phyloP scores from a whole-genome alignment of 108 stramenopile genomes.

The Discostella stelligeroides region DNA sequence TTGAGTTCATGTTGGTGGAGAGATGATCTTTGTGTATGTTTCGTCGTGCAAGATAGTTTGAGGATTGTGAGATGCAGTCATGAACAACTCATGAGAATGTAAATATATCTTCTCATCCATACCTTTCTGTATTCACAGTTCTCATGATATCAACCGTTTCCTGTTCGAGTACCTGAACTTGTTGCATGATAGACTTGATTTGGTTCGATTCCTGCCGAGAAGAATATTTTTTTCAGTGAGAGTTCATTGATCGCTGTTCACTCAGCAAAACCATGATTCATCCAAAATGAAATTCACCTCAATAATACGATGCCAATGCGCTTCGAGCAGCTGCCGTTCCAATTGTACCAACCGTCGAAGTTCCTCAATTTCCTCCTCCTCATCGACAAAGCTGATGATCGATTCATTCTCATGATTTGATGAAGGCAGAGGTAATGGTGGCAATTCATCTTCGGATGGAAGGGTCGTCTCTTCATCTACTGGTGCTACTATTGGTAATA shows the following conservation, averaged over 20 bases:
- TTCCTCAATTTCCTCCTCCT: slow-evolving; percentile 25
- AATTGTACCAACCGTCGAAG: slow-evolving; percentile 16
- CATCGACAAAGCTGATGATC: neutral
- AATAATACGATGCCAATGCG: slow-evolving; percentile 17
- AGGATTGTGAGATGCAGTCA: too few species aligned
- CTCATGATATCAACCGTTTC: slow-evolving; percentile 24
- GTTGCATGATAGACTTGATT: slow-evolving; percentile 22
- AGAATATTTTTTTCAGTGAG: neutral
- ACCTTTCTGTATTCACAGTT: slow-evolving; percentile 20
- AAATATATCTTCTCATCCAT: neutral
- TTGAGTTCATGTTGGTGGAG: too few species aligned
- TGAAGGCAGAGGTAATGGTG: neutral
- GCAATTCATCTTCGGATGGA: slow-evolving; percentile 1
- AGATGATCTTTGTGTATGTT: too few species aligned
- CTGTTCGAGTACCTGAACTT: slow-evolving; percentile 25
- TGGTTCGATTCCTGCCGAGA: slow-evolving; percentile 17
- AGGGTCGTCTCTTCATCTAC: too few species aligned
- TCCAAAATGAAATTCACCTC: slow-evolving; percentile 6
- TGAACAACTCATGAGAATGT: too few species aligned
- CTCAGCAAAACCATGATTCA: neutral
- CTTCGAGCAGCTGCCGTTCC: slow-evolving; percentile 23
- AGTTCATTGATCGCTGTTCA: neutral
- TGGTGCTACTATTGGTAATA: too few species aligned
- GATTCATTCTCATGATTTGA: neutral
- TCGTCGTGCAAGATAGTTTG: too few species aligned